These are phyloP conservation scores for Ogataea hybrid DNA, from an alignment of 1,139 yeast species.

Conservation along the genomic window DNA sequence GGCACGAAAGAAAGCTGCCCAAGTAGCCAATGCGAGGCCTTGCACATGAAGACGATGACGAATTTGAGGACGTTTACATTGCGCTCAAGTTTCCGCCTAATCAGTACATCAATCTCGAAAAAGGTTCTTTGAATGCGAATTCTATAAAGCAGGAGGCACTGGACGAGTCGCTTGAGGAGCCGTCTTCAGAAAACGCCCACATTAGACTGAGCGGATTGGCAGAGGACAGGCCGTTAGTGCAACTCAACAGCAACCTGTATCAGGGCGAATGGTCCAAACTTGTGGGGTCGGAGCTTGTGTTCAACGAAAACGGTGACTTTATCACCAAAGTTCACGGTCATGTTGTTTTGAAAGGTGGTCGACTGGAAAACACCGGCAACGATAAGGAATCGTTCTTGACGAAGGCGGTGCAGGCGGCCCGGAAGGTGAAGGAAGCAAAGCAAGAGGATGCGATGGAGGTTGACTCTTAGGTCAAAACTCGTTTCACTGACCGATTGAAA, in stretches of 20 bases:
- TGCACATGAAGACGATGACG: too few relatives aligned
- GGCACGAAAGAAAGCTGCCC: too few relatives aligned
- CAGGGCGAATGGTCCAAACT: constrained; percentile 77
- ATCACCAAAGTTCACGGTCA: constrained; percentile 34
- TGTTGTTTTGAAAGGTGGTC: constrained; percentile 30
- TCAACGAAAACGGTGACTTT: constrained; percentile 56
- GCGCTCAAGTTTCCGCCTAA: too few relatives aligned
- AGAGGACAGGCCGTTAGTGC: too few relatives aligned
- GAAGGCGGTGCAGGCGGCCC: constrained; percentile 25
- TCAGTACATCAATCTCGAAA: too few relatives aligned
- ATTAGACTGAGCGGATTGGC: too few relatives aligned
- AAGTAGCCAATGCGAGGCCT: too few relatives aligned
- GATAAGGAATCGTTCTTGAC: constrained; percentile 23
- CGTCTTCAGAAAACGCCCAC: too few relatives aligned
- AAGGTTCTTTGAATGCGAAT: too few relatives aligned
- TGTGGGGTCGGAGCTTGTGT: constrained; percentile 78
- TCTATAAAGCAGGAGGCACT: too few relatives aligned
- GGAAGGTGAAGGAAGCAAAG: constrained; percentile 10
- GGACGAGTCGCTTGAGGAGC: too few relatives aligned
- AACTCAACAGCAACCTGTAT: constrained; percentile 55
- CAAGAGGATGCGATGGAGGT: constrained; percentile 12
- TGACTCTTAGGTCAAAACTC: constrained; percentile 33
- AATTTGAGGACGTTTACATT: too few relatives aligned
- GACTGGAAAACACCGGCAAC: constrained; percentile 21
- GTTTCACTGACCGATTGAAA: constrained; percentile 40